Evolutionary conservation across 176 grass and related monocot genomes (phyloP).

Genomic region (Luzula sylvatica): DNA sequence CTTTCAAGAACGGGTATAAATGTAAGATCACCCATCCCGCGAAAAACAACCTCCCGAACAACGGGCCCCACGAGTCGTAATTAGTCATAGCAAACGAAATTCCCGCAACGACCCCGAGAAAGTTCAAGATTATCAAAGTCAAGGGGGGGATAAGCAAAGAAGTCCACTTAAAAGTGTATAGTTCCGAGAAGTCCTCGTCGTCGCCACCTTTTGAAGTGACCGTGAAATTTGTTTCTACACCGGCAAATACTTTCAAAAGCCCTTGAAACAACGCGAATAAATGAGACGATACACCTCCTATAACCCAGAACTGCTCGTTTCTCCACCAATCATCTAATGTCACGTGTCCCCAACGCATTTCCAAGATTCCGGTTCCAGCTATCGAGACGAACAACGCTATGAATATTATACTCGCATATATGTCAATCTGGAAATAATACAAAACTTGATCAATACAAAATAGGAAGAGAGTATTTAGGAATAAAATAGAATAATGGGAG

Average conservation of each 20-base stretch:
- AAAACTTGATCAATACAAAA: too few species aligned
- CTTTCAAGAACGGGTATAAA: conserved; percentile 46
- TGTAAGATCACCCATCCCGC: conserved; percentile 38
- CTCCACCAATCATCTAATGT: conserved; percentile 40
- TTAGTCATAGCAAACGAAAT: conserved; percentile 29
- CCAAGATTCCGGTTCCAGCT: conserved; percentile 32
- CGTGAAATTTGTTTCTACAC: conserved; percentile 37
- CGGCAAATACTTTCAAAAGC: conserved; percentile 34
- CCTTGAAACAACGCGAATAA: conserved; percentile 38
- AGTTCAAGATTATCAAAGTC: conserved; percentile 34
- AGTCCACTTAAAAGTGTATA: conserved; percentile 43
- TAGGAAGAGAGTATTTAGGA: not conserved
- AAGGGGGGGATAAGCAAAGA: conserved; percentile 34
- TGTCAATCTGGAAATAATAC: conserved; percentile 16
- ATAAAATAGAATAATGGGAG: not conserved
- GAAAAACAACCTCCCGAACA: conserved; percentile 41
- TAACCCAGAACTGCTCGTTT: conserved; percentile 45
- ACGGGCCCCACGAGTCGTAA: conserved; percentile 36
- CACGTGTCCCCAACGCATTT: conserved; percentile 41
- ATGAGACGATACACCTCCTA: conserved; percentile 36
- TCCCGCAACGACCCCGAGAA: conserved; percentile 31
- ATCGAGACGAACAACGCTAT: conserved; percentile 38
- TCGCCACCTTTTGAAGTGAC: conserved; percentile 48
- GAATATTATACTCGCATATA: conserved; percentile 34
- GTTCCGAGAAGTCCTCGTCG: conserved; percentile 33